These are phyloP conservation scores for Drechslerella dactyloides DNA, from an alignment of 2,329 filamentous ascomycete genomes.

Conservation along the genomic window DNA sequence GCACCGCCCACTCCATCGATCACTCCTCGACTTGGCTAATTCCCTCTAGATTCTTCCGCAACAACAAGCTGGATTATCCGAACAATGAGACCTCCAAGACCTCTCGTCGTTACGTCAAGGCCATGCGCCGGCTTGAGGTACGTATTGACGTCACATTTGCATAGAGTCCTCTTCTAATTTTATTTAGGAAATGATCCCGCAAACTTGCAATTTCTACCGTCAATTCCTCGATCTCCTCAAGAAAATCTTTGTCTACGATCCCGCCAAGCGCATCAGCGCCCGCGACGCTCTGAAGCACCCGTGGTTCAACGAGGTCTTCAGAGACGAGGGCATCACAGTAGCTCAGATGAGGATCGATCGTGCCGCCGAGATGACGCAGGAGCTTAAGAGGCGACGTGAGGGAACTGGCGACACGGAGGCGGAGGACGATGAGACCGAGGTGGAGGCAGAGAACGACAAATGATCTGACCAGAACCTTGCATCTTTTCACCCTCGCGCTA, in stretches of 20 bases:
- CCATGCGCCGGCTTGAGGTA: conserved; percentile 73
- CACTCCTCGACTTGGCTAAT: neutral
- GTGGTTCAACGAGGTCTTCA: conserved; percentile 71
- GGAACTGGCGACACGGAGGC: conserved; percentile 46
- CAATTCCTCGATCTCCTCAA: conserved; percentile 70
- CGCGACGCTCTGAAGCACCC: conserved; percentile 71
- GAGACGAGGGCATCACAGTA: conserved; percentile 72
- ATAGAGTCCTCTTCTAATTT: neutral
- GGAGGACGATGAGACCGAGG: conserved; percentile 48
- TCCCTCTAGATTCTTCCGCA: conserved; percentile 69
- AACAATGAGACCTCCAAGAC: conserved; percentile 69
- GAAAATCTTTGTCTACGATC: conserved; percentile 74
- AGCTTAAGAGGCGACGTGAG: conserved; percentile 39
- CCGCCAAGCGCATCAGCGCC: conserved; percentile 69
- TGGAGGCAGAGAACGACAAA: conserved; percentile 32
- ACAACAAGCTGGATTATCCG: conserved; percentile 70
- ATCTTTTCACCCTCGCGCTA: too few species aligned
- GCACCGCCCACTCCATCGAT: conserved; percentile 53
- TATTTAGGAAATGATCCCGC: conserved; percentile 69
- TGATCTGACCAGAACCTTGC: too few species aligned
- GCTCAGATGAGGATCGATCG: conserved; percentile 68
- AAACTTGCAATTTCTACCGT: conserved; percentile 65
- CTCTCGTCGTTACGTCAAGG: conserved; percentile 71
- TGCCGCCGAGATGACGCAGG: conserved; percentile 50
- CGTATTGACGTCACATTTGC: neutral